phyloP scores from a whole-genome alignment of 768 basidiomycete species.

The Mycena vulgaris region DNA sequence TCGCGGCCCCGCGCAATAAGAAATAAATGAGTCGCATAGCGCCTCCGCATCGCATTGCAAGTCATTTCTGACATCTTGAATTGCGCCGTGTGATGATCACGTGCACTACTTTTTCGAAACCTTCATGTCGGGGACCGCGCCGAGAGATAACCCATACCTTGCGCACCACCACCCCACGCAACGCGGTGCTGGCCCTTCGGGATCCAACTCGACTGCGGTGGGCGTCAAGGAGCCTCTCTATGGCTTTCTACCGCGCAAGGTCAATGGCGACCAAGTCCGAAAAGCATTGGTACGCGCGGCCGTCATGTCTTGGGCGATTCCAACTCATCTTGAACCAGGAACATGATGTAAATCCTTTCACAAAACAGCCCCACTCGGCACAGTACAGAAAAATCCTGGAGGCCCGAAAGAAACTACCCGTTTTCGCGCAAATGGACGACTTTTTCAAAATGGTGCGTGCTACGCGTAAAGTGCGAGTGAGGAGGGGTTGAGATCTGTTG shows the following conservation, averaged over 20 bases:
- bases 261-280: conserved; percentile 75
- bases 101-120: not conserved
- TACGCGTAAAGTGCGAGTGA: conserved; percentile 44
- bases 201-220: conserved; percentile 34
- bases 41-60: too few species aligned
- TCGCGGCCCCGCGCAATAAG: too few species aligned
- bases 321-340: conserved; percentile 62
- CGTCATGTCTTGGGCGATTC: not conserved
- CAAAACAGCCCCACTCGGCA: conserved; percentile 79
- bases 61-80: too few species aligned
- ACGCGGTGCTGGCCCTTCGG: conserved; percentile 48
- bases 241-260: conserved; percentile 81
- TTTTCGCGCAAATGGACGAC: conserved; percentile 93
- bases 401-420: conserved; percentile 89
- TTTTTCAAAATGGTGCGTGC: conserved; percentile 89
- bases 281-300: conserved; percentile 75
- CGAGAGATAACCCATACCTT: conserved; percentile 68
- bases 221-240: conserved; percentile 72
- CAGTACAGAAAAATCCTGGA: conserved; percentile 92
- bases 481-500: conserved; percentile 63
- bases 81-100: too few species aligned
- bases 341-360: conserved; percentile 91
- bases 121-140: conserved; percentile 26
- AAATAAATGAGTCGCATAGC: too few species aligned
- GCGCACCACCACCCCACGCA: conserved; percentile 57